Percentiles rank a stretch among this genome's conserved stretches.
Conservation (phyloP, 2,329 filamentous ascomycete species). For the Ceratocystis ficicola region DNA sequence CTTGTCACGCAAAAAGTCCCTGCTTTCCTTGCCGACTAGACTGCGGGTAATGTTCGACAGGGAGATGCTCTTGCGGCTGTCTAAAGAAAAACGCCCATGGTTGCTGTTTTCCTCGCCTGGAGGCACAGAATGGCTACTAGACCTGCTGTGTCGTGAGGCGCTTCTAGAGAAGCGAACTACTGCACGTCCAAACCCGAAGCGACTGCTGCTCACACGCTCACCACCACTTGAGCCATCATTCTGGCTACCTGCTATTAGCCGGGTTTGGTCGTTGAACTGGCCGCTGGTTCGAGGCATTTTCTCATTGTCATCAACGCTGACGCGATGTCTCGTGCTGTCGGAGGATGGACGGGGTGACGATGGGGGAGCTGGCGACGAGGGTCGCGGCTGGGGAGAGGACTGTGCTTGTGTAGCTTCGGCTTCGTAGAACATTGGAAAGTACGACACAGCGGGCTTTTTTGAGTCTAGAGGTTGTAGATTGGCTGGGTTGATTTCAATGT, state of each 20-base stretch:
- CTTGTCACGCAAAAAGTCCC: slow-evolving; percentile 16
- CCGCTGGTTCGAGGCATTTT: slow-evolving; percentile 14
- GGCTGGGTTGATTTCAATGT: background rate
- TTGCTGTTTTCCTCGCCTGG: slow-evolving; percentile 1
- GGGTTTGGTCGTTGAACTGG: slow-evolving; percentile 5
- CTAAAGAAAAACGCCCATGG: slow-evolving; percentile 9
- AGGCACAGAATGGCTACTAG: slow-evolving; percentile 19
- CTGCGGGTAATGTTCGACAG: slow-evolving; percentile 19
- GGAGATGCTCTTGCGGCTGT: slow-evolving; percentile 21
- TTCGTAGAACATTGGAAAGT: slow-evolving; percentile 19
- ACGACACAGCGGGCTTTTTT: background rate
- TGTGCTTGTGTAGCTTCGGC: background rate
- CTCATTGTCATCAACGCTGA: slow-evolving; percentile 16
- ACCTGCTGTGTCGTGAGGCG: slow-evolving; percentile 21
- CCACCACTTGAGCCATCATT: background rate
- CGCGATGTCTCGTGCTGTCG: slow-evolving; percentile 11
- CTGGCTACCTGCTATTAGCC: slow-evolving; percentile 12
- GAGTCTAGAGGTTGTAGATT: slow-evolving; percentile 1
- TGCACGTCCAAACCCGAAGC: slow-evolving; percentile 19
- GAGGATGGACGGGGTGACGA: slow-evolving; percentile 16
- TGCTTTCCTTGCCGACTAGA: slow-evolving; percentile 16
- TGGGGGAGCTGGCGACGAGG: background rate
- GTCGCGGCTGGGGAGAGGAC: background rate
- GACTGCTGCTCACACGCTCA: slow-evolving; percentile 9
- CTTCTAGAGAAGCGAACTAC: slow-evolving; percentile 21